phyloP scores from a whole-genome alignment of 2,329 filamentous ascomycete genomes.

The Fusarium piperis region DNA sequence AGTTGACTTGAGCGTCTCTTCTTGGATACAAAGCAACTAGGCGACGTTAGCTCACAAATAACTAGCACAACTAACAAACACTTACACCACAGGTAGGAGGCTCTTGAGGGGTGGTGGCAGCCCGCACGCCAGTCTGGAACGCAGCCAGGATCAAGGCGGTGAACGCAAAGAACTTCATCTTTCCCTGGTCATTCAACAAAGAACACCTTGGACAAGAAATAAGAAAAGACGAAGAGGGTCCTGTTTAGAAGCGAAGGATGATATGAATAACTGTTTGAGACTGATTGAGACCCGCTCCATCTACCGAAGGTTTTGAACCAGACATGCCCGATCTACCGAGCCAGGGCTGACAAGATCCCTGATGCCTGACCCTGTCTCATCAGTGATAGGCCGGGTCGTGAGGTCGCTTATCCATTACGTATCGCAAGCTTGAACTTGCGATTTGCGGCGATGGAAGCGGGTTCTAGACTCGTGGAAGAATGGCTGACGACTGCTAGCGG shows the following conservation, averaged over 20 bases:
- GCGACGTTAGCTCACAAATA: not conserved
- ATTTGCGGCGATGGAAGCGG: not conserved
- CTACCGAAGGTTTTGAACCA: not conserved
- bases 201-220: not conserved
- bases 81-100: slow-evolving; percentile 28
- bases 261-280: not conserved
- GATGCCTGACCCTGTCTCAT: not conserved
- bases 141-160: slow-evolving; percentile 9
- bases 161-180: slow-evolving; percentile 20
- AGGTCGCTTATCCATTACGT: not conserved
- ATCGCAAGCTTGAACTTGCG: not conserved
- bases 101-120: slow-evolving; percentile 9
- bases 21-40: slow-evolving; percentile 4
- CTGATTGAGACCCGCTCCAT: not conserved
- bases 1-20: slow-evolving; percentile 6
- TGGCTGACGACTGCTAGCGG: not conserved
- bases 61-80: not conserved
- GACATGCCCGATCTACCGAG: not conserved
- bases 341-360: not conserved
- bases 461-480: not conserved
- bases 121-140: slow-evolving; percentile 22
- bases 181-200: not conserved
- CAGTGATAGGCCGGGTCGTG: not conserved
- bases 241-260: not conserved
- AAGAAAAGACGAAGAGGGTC: not conserved